Base-by-base conservation (phyloP, 1,284 basidiomycete species). In the Somion occarium region DNA sequence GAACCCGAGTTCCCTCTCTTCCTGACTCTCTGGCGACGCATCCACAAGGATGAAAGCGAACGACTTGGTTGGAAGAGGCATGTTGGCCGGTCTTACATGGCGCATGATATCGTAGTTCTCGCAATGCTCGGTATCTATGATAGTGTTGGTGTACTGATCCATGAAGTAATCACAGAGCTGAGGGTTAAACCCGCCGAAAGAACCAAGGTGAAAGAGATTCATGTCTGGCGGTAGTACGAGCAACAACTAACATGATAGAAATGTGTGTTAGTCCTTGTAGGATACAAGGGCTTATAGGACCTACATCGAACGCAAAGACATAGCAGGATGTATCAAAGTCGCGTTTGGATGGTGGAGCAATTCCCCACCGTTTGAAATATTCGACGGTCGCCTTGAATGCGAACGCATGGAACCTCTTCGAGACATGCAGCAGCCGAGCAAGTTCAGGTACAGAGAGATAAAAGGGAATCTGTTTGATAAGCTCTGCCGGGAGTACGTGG, bases 41-140 rank as follows among this genome's bases (percentile, higher is more conserved):
- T 46, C 27, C 11, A 30, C 15, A n/a, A 46, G 45, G n/a, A 46
- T 46, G 12, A 30, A 34, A 4, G 15, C 13, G 13, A n/a, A n/a
- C 4, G 25, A 46, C 5, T 19, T 13, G 5, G 45, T 46, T 5
- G 45, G 45, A 5, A 46, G 26, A 4, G 45, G 45, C 45, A 46
- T 46, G 5, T 46, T 19, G 4, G 5, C 5, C 5, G 45, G 13
- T n/a, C 45, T 24, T 34, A 5, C 20, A 9, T 46, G 5, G 5
- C 45, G 24, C 45, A 46, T 46, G 9, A 4, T 9, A 27, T 46
- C 45, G 25, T 46, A 46, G 27, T 27, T 34, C 5, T 26, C 26
- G 45, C 20, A 30, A 7, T 30, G 4, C 12, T 20, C 22, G 5
- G 23, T 34, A 7, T 24, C 25, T 5, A 46, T 5, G 45, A 18